Evolutionary conservation across 306 rosid genomes (phyloP).

Genomic region (Aeschynomene evenia): DNA sequence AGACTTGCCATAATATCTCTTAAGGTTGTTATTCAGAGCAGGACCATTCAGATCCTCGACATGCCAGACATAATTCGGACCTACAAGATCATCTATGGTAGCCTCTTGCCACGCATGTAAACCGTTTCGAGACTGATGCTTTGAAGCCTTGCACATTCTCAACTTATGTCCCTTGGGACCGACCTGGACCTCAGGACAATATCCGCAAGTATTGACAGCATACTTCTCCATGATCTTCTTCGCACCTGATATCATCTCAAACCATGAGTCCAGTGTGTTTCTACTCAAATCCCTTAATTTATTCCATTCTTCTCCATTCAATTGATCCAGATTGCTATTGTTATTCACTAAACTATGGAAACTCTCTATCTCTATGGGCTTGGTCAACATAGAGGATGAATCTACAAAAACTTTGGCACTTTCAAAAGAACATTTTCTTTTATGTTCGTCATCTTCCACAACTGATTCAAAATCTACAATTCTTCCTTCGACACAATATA

Average conservation of each 20-base stretch:
- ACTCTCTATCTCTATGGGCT: slow-evolving; percentile 33
- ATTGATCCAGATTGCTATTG: slow-evolving; percentile 32
- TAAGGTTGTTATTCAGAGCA: slow-evolving; percentile 66
- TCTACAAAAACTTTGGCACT: slow-evolving; percentile 1
- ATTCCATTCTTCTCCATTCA: slow-evolving; percentile 27
- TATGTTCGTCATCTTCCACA: slow-evolving; percentile 29
- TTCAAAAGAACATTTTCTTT: slow-evolving; percentile 13
- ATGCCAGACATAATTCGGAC: slow-evolving; percentile 87
- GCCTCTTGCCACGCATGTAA: slow-evolving; percentile 97
- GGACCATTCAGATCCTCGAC: slow-evolving; percentile 55
- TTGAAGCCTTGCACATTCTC: slow-evolving; percentile 83
- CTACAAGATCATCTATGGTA: slow-evolving; percentile 59
- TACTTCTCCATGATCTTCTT: slow-evolving; percentile 76
- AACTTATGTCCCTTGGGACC: slow-evolving; percentile 91
- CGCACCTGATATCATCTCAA: slow-evolving; percentile 70
- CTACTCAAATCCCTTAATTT: slow-evolving; percentile 43
- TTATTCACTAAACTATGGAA: slow-evolving; percentile 27
- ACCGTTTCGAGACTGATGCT: slow-evolving; percentile 86
- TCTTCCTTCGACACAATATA: slow-evolving; percentile 80
- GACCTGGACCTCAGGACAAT: slow-evolving; percentile 82
- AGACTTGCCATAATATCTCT: slow-evolving; percentile 88
- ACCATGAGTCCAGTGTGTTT: slow-evolving; percentile 60
- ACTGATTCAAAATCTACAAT: slow-evolving; percentile 75
- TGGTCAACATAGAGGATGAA: slow-evolving; percentile 23
- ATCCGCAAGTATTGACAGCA: slow-evolving; percentile 71